Evolutionary conservation across 2,329 filamentous ascomycete species (phyloP), one percentile per base, ranked within the genome.

Genomic region (Aspergillus spinulosporus): DNA sequence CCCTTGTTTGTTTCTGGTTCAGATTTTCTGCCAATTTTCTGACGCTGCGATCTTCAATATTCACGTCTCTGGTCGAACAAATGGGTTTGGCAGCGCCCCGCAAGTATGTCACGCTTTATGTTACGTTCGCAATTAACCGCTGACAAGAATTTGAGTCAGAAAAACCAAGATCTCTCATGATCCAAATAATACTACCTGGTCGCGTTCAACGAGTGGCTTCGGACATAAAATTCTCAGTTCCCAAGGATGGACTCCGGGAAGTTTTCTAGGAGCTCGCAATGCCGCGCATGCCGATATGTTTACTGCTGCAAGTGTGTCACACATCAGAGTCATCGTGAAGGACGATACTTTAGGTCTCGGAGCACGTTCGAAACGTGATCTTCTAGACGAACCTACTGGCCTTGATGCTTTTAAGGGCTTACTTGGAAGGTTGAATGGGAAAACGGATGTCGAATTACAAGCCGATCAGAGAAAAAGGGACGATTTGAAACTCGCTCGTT

Each of bases 181-280:
- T 75, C 94, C 94, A 5, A 97, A 97, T 77, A 99, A 97, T 74
- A 96, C 90, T 47, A 86, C 84, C 81, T 99, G 94, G 94, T 87
- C 88, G 55, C 87, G 88, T 67, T 88, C 92, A 71, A 90, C 88
- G 62, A 83, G 83, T 55, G 87, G 86, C 52, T 97, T 94, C 72
- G 94, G 94, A 64, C 92, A 96, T 73, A 90, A 87, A 69, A 93
- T 97, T 64, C 86, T 99, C 68, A 85, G 87, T 49, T 82, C 88
- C 12, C 92, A 97, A 68, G 94, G 94, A 62, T 99, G 94, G 94
- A 83, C 87, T 59, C 91, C 92, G 0, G 94, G 94, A 36, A 82
- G 88, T 62, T 89, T 85, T 52, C 84, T 99, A 21, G 94, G 94
- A 52, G 89, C 88, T 3, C 82, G 88, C 66, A 82, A 92, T 70